Percentiles rank a stretch among this genome's conserved stretches.
phyloP scores from a whole-genome alignment of 1,284 basidiomycete species.

The Tetrapyrgos nigripes region DNA sequence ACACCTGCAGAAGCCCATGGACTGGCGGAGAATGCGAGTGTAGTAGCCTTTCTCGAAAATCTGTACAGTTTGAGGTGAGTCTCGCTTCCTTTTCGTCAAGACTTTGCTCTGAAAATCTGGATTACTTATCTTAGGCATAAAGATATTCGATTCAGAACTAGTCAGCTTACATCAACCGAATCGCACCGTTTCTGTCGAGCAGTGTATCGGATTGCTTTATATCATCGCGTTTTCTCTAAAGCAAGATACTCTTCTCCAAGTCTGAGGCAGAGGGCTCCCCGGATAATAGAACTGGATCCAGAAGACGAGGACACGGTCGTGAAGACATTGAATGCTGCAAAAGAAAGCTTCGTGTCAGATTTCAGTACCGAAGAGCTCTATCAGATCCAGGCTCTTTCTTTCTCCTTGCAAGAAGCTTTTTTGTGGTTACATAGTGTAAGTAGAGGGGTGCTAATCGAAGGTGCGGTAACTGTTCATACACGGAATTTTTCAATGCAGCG shows the following conservation, averaged over 20 bases:
- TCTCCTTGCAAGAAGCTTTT: too few species aligned
- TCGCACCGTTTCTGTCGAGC: conserved; percentile 21
- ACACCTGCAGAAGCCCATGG: conserved; percentile 8
- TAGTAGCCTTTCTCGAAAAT: conserved; percentile 33
- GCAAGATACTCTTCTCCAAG: too few species aligned
- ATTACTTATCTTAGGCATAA: conserved; percentile 3
- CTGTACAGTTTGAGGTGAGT: conserved; percentile 44
- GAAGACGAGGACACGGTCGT: too few species aligned
- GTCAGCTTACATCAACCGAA: conserved; percentile 15
- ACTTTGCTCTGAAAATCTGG: background rate
- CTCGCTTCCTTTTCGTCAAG: background rate
- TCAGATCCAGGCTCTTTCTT: too few species aligned
- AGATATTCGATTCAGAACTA: conserved; percentile 1
- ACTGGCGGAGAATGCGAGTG: conserved; percentile 26
- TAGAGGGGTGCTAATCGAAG: too few species aligned
- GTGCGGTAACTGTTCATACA: too few species aligned
- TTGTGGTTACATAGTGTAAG: too few species aligned
- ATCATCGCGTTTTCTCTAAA: conserved; percentile 17
- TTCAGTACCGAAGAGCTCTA: too few species aligned
- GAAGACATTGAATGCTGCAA: too few species aligned
- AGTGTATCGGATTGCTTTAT: conserved; percentile 20
- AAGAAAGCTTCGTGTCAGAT: too few species aligned
- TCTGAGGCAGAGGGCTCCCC: background rate
- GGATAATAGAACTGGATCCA: too few species aligned
- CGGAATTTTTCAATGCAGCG: too few species aligned